Evolutionary conservation across 1,284 basidiomycete species (phyloP).

Genomic region (Leucoagaricus sp.): DNA sequence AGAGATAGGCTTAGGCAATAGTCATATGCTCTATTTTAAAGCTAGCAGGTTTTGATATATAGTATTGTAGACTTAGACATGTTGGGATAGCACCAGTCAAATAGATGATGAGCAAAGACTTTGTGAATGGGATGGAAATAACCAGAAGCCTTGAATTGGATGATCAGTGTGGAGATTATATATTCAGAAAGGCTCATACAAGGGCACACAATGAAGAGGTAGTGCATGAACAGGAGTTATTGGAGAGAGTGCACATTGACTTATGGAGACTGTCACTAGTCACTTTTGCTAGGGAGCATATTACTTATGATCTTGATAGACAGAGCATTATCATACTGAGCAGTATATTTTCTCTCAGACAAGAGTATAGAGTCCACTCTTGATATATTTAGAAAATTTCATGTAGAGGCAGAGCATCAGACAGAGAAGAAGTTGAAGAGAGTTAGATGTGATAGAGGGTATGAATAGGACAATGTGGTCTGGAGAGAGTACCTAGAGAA

Average conservation of each 20-base stretch:
- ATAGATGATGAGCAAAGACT: background rate
- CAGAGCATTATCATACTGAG: constrained; percentile 11
- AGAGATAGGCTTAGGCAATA: background rate
- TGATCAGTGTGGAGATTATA: constrained; percentile 12
- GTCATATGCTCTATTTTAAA: background rate
- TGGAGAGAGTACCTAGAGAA: constrained; percentile 17
- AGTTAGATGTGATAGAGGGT: constrained; percentile 19
- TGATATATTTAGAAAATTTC: constrained; percentile 17
- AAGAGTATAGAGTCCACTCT: constrained; percentile 11
- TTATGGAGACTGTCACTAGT: constrained; percentile 17
- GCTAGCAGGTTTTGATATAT: background rate
- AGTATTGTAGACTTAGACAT: background rate
- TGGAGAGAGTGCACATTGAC: constrained; percentile 18
- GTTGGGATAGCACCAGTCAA: background rate
- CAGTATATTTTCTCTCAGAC: background rate
- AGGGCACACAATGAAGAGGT: constrained; percentile 20
- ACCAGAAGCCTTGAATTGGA: background rate
- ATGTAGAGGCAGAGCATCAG: constrained; percentile 20
- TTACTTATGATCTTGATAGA: constrained; percentile 23
- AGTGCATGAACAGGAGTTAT: constrained; percentile 13
- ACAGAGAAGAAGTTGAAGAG: constrained; percentile 23
- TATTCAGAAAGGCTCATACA: constrained; percentile 21
- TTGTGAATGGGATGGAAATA: background rate
- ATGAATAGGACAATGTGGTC: constrained; percentile 19
- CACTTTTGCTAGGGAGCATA: constrained; percentile 6